Conservation (phyloP, 352 stramenopile species). For the Saprolegnia diclina region DNA sequence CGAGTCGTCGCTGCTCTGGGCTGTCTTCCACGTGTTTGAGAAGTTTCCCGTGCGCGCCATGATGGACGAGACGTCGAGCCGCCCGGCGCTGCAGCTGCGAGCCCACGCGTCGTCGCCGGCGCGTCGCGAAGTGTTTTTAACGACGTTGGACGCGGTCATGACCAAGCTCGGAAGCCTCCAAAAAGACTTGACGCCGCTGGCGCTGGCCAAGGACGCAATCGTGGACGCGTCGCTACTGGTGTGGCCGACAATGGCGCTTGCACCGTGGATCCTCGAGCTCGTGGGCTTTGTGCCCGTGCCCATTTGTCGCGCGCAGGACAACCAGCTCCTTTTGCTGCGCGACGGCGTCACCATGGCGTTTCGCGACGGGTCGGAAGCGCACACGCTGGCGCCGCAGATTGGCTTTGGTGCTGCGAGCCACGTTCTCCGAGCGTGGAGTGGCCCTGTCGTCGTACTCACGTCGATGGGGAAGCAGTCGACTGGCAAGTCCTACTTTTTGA, state of each 20-base stretch:
- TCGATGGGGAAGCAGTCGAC: slow-evolving; percentile 62
- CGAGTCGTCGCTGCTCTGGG: slow-evolving; percentile 31
- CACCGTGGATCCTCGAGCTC: slow-evolving; percentile 29
- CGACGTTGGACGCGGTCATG: slow-evolving; percentile 44
- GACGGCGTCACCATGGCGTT: slow-evolving; percentile 36
- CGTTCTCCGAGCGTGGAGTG: slow-evolving; percentile 12
- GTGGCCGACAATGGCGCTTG: slow-evolving; percentile 28
- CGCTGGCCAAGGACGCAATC: slow-evolving; percentile 24
- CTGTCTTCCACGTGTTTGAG: slow-evolving; percentile 43
- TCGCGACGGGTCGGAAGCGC: not conserved
- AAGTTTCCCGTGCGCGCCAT: slow-evolving; percentile 42
- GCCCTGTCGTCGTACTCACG: slow-evolving; percentile 33
- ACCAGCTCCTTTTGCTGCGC: slow-evolving; percentile 46
- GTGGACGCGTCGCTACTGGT: slow-evolving; percentile 33
- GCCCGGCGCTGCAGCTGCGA: not conserved
- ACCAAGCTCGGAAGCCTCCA: slow-evolving; percentile 47
- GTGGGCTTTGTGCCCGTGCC: slow-evolving; percentile 67
- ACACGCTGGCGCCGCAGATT: slow-evolving; percentile 19
- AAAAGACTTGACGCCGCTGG: slow-evolving; percentile 44
- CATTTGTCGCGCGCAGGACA: slow-evolving; percentile 60
- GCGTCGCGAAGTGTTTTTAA: not conserved
- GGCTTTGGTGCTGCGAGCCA: slow-evolving; percentile 25
- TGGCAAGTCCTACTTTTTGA: slow-evolving; percentile 74
- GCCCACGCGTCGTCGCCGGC: not conserved
- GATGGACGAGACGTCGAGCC: not conserved